Percentiles rank a stretch among this genome's conserved stretches.
These are phyloP conservation scores for Wickerhamiella musiphila DNA, from an alignment of 805 yeast genomes.

Conservation along the genomic window DNA sequence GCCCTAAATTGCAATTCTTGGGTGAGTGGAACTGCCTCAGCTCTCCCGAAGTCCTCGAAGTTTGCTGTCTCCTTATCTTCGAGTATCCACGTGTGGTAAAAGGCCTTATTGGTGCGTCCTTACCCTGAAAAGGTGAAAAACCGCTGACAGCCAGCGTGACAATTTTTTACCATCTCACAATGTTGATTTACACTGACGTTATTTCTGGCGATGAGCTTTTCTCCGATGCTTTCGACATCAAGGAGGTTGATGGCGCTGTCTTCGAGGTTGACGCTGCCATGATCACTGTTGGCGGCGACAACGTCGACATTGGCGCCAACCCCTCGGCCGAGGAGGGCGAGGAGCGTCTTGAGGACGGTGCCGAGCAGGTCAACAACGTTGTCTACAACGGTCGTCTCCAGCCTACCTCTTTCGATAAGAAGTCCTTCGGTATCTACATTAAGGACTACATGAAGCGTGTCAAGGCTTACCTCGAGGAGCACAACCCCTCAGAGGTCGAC, in stretches of 20 bases:
- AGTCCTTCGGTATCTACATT: constrained; percentile 89
- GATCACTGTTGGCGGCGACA: constrained; percentile 80
- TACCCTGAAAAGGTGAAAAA: no score
- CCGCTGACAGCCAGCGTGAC: no score
- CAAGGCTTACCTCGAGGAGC: constrained; percentile 80
- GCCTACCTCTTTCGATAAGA: constrained; percentile 92
- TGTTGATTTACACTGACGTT: constrained; percentile 42
- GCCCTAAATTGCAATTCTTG: no score
- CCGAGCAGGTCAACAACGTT: constrained; percentile 92
- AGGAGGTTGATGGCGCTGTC: constrained; percentile 75
- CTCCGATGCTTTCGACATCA: constrained; percentile 92
- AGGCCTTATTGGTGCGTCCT: no score
- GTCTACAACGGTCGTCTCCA: constrained; percentile 97
- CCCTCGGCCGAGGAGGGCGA: constrained; percentile 95
- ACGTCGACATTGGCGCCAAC: constrained; percentile 98
- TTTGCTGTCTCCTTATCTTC: no score
- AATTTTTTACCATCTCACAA: no score
- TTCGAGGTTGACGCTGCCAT: constrained; percentile 93
- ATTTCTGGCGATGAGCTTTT: constrained; percentile 81
- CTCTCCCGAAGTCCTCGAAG: no score
- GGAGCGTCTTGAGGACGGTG: constrained; percentile 67
- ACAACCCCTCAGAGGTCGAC: constrained; percentile 72
- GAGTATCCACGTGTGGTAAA: no score
- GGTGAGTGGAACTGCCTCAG: no score
- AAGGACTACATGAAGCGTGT: constrained; percentile 97